Evolutionary conservation across 2,329 filamentous ascomycete species (phyloP), one percentile per base, ranked within the genome.

Genomic region (Samsoniella hepiali): DNA sequence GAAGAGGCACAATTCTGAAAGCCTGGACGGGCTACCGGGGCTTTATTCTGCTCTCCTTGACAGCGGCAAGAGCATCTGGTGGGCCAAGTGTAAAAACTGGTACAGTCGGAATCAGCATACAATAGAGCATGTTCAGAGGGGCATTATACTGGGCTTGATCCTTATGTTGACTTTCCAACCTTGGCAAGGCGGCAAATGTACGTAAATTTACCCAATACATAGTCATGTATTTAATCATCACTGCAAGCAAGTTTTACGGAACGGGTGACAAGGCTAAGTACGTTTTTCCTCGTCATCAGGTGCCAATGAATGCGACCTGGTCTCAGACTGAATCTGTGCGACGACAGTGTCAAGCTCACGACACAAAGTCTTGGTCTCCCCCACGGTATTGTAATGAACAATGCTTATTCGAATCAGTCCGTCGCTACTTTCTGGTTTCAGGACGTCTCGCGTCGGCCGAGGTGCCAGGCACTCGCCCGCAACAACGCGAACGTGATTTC

Each of bases 381-480:
- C 47, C 4, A 64, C n/a, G 5, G 58, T 60, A 53, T 53, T 60
- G 10, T 60, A 60, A 7, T 60, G 58, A n/a, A 60, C 31, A 40
- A 60, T 51, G 29, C 31, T 38, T 2, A 32, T 15, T 13, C 58
- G 58, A 51, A 60, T 31, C 31, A 60, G 15, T 3, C 58, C 58
- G 8, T 60, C 58, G n/a, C 32, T 31, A 42, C 34, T 47, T 13
- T 58, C 42, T 6, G 55, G 55, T 11, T 22, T 42, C 15, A 58
- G 55, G 8, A 58, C 55, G 42, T 58, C 36, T 36, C 55, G 32
- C 10, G 50, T 53, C 50, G 50, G 50, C 3, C 50, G 50, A 5
- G 50, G 50, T 10, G 55, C 55, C 17, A 57, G 55, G 9, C 55
- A 57, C 15, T 57, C 55, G 2, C 55, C 55, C 15, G 55, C 42